Evolutionary conservation across 805 yeast species (phyloP).

Genomic region (Zygoascus ofunaensis): DNA sequence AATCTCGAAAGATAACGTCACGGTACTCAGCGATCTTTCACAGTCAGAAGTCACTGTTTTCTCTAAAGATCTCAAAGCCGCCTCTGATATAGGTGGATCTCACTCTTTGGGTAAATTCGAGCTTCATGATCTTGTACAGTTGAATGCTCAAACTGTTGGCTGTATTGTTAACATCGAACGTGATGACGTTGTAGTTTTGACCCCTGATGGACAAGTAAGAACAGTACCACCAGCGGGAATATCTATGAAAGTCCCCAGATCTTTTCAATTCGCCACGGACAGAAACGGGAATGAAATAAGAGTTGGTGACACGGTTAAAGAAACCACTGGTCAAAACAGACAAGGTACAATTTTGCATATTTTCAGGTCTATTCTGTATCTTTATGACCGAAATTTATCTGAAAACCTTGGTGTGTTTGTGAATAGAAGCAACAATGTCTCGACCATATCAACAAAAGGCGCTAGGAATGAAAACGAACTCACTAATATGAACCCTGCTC

Average conservation of each 20-base stretch:
- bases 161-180: constrained; percentile 85
- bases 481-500: constrained; percentile 78
- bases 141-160: constrained; percentile 80
- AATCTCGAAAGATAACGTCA: constrained; percentile 75
- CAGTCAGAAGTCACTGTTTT: constrained; percentile 84
- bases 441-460: constrained; percentile 78
- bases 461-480: constrained; percentile 50
- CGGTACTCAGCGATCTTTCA: constrained; percentile 82
- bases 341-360: constrained; percentile 85
- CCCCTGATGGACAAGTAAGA: constrained; percentile 70
- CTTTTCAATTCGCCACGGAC: constrained; percentile 68
- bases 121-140: constrained; percentile 79
- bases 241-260: constrained; percentile 58
- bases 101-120: constrained; percentile 69
- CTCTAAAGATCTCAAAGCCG: constrained; percentile 81
- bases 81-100: constrained; percentile 79
- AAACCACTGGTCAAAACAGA: constrained; percentile 70
- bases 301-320: constrained; percentile 90
- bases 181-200: constrained; percentile 69
- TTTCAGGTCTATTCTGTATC: constrained; percentile 67
- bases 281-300: constrained; percentile 73
- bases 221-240: constrained; percentile 75
- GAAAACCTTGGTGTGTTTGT: constrained; percentile 93
- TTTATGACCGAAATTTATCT: constrained; percentile 65
- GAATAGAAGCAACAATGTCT: constrained; percentile 62